These are phyloP conservation scores for Yamadazyma triangularis DNA, from an alignment of 1,139 yeast species.

Conservation along the genomic window DNA sequence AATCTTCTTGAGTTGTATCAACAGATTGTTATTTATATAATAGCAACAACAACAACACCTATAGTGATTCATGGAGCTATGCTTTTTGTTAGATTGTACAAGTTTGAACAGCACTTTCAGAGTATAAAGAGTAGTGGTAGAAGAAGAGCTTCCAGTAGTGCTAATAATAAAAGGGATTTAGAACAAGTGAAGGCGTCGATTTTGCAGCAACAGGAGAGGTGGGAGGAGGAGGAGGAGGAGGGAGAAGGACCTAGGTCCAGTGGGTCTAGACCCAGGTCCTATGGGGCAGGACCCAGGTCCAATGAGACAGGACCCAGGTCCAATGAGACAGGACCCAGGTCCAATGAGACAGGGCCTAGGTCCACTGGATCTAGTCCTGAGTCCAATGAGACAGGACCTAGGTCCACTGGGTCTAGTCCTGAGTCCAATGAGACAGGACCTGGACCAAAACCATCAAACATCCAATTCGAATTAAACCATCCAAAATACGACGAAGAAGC, in stretches of 20 bases:
- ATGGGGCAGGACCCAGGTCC: conserved; percentile 30
- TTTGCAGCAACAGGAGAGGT: conserved; percentile 11
- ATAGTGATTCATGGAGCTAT: conserved; percentile 82
- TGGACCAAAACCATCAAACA: conserved; percentile 8
- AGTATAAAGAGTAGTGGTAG: conserved; percentile 73
- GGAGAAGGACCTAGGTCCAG: conserved; percentile 19
- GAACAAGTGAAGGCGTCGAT: conserved; percentile 4
- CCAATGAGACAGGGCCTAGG: too few relatives aligned
- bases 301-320: conserved; percentile 28
- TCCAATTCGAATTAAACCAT: conserved; percentile 6
- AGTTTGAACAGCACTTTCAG: conserved; percentile 87
- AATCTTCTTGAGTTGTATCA: conserved; percentile 66
- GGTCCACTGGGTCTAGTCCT: conserved; percentile 29
- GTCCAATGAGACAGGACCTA: conserved; percentile 14
- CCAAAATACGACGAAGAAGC: conserved; percentile 14
- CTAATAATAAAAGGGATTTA: conserved; percentile 5
- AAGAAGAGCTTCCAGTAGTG: conserved; percentile 58
- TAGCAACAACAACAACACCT: conserved; percentile 73
- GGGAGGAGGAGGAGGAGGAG: conserved; percentile 12
- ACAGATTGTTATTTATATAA: conserved; percentile 61
- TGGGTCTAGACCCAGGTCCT: conserved; percentile 33
- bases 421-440: conserved; percentile 23
- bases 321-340: conserved; percentile 36
- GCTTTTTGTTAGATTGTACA: conserved; percentile 72
- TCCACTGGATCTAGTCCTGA: too few relatives aligned